Evolutionary conservation across 306 rosid genomes (phyloP).

Genomic region (Corylus avellana): DNA sequence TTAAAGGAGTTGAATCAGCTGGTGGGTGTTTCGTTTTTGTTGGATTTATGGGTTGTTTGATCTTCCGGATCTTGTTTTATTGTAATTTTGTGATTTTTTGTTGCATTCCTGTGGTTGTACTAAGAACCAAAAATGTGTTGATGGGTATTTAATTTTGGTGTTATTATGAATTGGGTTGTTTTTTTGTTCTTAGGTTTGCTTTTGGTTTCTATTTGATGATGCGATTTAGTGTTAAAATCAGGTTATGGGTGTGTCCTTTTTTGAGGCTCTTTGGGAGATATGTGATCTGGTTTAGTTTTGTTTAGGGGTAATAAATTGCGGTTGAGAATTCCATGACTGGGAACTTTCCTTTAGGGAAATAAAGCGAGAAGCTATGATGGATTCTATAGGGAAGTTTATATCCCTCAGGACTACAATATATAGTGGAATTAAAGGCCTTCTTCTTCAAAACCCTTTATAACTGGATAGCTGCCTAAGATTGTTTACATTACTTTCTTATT

Average conservation of each 20-base stretch:
- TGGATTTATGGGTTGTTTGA: not conserved
- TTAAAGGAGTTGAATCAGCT: not conserved
- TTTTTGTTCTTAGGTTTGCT: not conserved
- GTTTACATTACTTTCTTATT: too few species aligned
- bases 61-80: not conserved
- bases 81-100: not conserved
- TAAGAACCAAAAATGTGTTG: not conserved
- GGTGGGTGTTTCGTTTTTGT: not conserved
- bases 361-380: not conserved
- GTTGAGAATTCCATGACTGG: not conserved
- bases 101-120: not conserved
- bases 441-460: too few species aligned
- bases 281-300: not conserved
- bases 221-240: not conserved
- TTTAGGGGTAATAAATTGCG: not conserved
- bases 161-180: not conserved
- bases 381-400: not conserved
- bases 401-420: not conserved
- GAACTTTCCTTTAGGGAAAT: not conserved
- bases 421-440: too few species aligned
- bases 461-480: too few species aligned
- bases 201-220: not conserved
- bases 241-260: not conserved
- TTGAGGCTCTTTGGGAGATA: not conserved
- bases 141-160: not conserved